Base-by-base conservation (phyloP, 179 eudicot species). In the Camellia oleifera region DNA sequence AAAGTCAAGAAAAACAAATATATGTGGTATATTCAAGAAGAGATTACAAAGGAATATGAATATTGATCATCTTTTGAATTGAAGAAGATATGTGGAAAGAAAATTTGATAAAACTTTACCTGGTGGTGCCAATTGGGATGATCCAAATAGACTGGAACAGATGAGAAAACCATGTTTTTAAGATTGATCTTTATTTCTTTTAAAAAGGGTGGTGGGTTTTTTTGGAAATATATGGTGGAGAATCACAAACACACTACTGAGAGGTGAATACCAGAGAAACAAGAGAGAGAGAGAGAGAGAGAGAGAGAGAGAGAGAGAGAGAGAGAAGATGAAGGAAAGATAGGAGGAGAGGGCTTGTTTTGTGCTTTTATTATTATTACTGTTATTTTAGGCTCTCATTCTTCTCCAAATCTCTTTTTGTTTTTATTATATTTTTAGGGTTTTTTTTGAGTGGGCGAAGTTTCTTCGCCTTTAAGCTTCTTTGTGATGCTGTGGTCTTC, bases 41-140 rank as follows among this genome's bases (percentile, higher is more conserved):
- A 79, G 75, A 80, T 69, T 69, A 83, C 12, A 76, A 10, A 65
- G 72, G 82, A 81, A 83, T 83, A 82, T 77, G 92, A 89, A 88
- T 88, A 89, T 86, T 18, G 18, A 75, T 79, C 4, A 46, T 18
- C 76, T 76, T 69, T 52, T 56, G 77, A 56, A 71, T 62, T 72
- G 78, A 74, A 67, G 81, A 88, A 83, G 85, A 84, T 32, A 32
- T 75, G 50, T 73, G 54, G 67, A 62, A 81, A 65, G 72, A 67
- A 78, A 32, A 79, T 26, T 57, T 57, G 44, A 76, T 65, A 80
- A 80, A 87, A 74, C 46, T 20, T 74, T 86, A 93, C 97, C 92
- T 92, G 98, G 77, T 94, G 98, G 77, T 94, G 98, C 97, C 97
- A 92, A 86, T 92, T 91, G 89, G 92, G 88, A 76, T 92, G 92